Conservation (phyloP, 2,329 filamentous ascomycete species). For the Ophiostoma piceae region DNA sequence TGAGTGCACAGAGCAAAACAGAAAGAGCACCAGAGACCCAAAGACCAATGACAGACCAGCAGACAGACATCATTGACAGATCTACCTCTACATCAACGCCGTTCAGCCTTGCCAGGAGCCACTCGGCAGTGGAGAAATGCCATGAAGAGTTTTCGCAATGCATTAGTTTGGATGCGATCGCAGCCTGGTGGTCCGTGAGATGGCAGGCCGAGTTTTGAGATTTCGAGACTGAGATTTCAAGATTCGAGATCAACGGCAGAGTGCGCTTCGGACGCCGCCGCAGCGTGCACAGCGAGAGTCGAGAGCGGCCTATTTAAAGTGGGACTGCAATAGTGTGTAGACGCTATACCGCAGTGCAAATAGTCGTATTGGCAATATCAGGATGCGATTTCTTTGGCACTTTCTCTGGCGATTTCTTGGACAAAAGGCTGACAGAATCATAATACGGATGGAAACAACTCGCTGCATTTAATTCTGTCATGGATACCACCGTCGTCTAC, state of each 20-base stretch:
- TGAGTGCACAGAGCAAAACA: background rate
- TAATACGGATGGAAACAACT: background rate
- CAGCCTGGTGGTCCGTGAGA: background rate
- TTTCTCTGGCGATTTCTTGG: too few species aligned
- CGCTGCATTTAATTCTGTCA: background rate
- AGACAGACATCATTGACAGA: background rate
- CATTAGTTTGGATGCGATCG: background rate
- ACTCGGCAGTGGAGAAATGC: background rate
- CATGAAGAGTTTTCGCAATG: background rate
- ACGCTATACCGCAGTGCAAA: background rate
- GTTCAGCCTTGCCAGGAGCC: slow-evolving; percentile 2
- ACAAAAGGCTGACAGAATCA: background rate
- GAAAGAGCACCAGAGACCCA: background rate
- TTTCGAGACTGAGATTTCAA: background rate
- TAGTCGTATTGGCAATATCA: background rate
- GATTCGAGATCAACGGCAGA: background rate
- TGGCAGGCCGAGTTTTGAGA: background rate
- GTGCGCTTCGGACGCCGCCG: slow-evolving; percentile 13
- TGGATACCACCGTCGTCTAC: background rate
- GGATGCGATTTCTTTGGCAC: background rate
- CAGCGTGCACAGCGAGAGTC: background rate
- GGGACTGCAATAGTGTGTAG: background rate
- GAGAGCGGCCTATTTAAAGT: background rate
- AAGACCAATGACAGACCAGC: background rate
- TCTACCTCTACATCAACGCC: background rate